A percentile compares a stretch with the other conserved stretches of the same genome.
These are phyloP conservation scores for Mycena belliarum DNA, from an alignment of 768 basidiomycete genomes.

Conservation along the genomic window DNA sequence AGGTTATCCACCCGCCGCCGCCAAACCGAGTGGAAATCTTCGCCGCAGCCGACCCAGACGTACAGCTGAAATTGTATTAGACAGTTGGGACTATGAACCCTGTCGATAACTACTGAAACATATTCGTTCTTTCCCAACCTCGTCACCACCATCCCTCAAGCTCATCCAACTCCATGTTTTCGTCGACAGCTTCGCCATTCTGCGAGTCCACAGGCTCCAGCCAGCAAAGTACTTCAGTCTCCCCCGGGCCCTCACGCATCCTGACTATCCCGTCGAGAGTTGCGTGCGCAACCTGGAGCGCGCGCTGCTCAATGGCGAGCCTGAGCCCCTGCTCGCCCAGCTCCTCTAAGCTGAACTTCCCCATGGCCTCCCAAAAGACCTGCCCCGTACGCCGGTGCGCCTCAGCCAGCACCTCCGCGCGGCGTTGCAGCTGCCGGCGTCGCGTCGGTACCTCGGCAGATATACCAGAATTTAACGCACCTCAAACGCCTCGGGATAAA, in stretches of 20 bases:
- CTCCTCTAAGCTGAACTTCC: slow-evolving; percentile 1
- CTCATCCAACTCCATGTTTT: too few relatives aligned
- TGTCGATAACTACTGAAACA: too few relatives aligned
- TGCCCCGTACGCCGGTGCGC: not conserved
- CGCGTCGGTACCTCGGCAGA: too few relatives aligned
- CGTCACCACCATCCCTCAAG: too few relatives aligned
- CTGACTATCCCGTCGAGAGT: not conserved
- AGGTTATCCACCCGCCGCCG: slow-evolving; percentile 21
- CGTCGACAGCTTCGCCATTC: too few relatives aligned
- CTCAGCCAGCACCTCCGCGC: not conserved
- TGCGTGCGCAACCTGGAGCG: not conserved
- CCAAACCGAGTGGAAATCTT: slow-evolving; percentile 10
- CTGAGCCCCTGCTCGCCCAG: slow-evolving; percentile 5
- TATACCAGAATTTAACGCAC: not conserved
- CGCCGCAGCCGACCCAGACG: slow-evolving; percentile 13
- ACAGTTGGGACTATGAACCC: too few relatives aligned
- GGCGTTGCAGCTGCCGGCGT: not conserved
- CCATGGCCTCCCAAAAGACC: slow-evolving; percentile 2
- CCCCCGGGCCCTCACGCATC: not conserved
- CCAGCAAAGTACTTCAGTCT: slow-evolving; percentile 22
- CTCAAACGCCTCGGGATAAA: not conserved
- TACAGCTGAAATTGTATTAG: not conserved
- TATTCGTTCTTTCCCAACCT: too few relatives aligned
- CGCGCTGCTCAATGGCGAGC: slow-evolving; percentile 1
- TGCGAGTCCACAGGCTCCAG: slow-evolving; percentile 1